A percentile compares a stretch with the other conserved stretches of the same genome.
Evolutionary conservation across 495 filamentous ascomycete genomes (phyloP).

Genomic region (Podospora appendiculata): DNA sequence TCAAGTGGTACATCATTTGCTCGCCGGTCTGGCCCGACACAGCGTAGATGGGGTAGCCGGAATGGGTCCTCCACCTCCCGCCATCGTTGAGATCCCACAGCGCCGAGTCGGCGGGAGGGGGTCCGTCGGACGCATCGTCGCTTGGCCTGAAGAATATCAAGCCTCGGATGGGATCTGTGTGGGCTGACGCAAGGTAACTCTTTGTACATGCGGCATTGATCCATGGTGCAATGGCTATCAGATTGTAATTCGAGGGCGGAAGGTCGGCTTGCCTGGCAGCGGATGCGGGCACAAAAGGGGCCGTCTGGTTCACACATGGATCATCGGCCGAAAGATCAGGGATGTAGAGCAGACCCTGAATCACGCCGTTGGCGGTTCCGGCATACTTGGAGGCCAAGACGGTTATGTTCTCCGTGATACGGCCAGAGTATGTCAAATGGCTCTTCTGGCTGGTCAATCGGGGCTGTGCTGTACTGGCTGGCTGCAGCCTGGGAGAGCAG

Average conservation of each 20-base stretch:
- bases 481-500: neutral
- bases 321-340: slow-evolving; percentile 53
- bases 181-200: slow-evolving; percentile 59
- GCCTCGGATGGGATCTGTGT: slow-evolving; percentile 46
- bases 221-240: slow-evolving; percentile 90
- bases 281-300: slow-evolving; percentile 58
- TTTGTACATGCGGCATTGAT: slow-evolving; percentile 58
- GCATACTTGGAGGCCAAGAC: slow-evolving; percentile 60
- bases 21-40: slow-evolving; percentile 59
- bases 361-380: slow-evolving; percentile 41
- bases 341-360: slow-evolving; percentile 75
- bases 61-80: slow-evolving; percentile 52
- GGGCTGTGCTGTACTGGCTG: neutral
- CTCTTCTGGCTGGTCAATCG: slow-evolving; percentile 31
- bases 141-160: slow-evolving; percentile 71
- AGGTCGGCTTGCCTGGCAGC: slow-evolving; percentile 65
- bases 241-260: slow-evolving; percentile 51
- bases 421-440: slow-evolving; percentile 57
- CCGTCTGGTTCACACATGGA: slow-evolving; percentile 52
- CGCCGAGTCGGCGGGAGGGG: slow-evolving; percentile 50
- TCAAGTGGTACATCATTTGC: slow-evolving; percentile 62
- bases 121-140: slow-evolving; percentile 41
- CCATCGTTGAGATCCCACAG: slow-evolving; percentile 62
- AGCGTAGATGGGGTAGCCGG: slow-evolving; percentile 76
- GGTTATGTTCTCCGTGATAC: slow-evolving; percentile 52